These are phyloP conservation scores for Pseudocercospora vitis DNA, from an alignment of 2,329 filamentous ascomycete genomes.

Conservation along the genomic window DNA sequence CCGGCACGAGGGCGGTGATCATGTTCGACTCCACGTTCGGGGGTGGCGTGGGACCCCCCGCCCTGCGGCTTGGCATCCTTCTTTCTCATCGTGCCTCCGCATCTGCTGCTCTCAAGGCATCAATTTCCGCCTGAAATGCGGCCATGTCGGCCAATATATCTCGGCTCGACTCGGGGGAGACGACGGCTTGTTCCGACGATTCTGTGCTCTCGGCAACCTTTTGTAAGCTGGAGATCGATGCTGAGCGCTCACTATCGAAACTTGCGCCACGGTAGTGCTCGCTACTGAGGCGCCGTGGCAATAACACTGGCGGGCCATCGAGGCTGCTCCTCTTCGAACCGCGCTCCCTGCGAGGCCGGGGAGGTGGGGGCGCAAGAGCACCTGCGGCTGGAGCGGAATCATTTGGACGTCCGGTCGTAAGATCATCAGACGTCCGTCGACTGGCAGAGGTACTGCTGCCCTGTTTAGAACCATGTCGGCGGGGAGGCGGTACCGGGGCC, in stretches of 20 bases:
- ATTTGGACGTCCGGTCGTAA: slow-evolving; percentile 13
- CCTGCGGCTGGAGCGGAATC: slow-evolving; percentile 7
- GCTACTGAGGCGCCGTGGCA: slow-evolving; percentile 17
- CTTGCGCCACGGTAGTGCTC: slow-evolving; percentile 27
- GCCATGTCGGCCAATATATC: slow-evolving; percentile 37
- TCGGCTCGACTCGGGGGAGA: slow-evolving; percentile 13
- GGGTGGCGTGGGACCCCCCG: too few species aligned
- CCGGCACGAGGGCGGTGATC: too few species aligned
- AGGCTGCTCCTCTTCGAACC: slow-evolving; percentile 30
- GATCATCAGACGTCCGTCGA: slow-evolving; percentile 25
- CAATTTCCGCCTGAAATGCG: slow-evolving; percentile 37
- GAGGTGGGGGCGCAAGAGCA: slow-evolving; percentile 30
- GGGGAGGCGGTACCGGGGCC: slow-evolving; percentile 32
- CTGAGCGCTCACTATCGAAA: slow-evolving; percentile 30
- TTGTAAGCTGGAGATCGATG: slow-evolving; percentile 25
- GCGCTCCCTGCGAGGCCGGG: slow-evolving; percentile 32
- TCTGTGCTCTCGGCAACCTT: slow-evolving; percentile 23
- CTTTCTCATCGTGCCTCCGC: slow-evolving; percentile 13
- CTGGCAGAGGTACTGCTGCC: slow-evolving; percentile 23
- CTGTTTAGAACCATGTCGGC: slow-evolving; percentile 29
- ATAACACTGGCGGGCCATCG: slow-evolving; percentile 23
- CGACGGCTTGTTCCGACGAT: slow-evolving; percentile 13
- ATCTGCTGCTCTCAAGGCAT: slow-evolving; percentile 28
- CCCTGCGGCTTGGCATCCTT: too few species aligned
- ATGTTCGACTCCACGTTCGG: too few species aligned